Conservation (phyloP, 495 filamentous ascomycete species). For the Cryomyces minteri region DNA sequence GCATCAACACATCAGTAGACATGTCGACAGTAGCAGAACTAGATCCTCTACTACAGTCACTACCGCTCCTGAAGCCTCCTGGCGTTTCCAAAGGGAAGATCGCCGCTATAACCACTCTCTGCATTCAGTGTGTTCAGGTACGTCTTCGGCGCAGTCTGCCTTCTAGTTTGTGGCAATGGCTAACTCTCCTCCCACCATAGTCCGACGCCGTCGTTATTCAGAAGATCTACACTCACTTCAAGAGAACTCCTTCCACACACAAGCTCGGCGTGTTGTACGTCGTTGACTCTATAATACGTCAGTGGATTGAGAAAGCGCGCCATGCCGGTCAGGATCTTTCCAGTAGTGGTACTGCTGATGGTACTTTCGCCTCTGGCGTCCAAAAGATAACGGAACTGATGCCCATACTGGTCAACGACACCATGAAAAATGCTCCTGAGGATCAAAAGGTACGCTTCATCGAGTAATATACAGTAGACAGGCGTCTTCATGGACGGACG, state of each 20-base stretch:
- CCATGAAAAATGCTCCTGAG: constrained; percentile 69
- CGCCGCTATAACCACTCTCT: constrained; percentile 62
- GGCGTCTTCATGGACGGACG: background rate
- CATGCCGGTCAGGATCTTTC: constrained; percentile 55
- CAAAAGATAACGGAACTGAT: constrained; percentile 92
- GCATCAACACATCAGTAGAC: constrained; percentile 3
- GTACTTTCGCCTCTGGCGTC: constrained; percentile 86
- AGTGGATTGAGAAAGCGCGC: constrained; percentile 93
- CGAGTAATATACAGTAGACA: background rate
- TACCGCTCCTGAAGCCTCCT: constrained; percentile 79
- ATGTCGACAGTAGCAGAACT: constrained; percentile 85
- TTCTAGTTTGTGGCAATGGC: background rate
- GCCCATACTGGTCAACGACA: constrained; percentile 87
- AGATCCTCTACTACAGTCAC: constrained; percentile 74
- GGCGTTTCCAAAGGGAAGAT: constrained; percentile 89
- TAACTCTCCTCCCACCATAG: constrained; percentile 26
- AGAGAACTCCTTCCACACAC: constrained; percentile 83
- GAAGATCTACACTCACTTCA: constrained; percentile 94
- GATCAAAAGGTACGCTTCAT: constrained; percentile 89
- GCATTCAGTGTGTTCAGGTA: constrained; percentile 88
- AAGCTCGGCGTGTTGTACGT: constrained; percentile 99
- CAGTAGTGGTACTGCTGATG: constrained; percentile 59
- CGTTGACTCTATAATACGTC: constrained; percentile 98
- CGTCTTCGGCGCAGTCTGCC: constrained; percentile 17
- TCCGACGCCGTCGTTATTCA: constrained; percentile 90